Base-by-base conservation (phyloP, 2,329 filamentous ascomycete species). In the Stagonosporopsis rhizophila region DNA sequence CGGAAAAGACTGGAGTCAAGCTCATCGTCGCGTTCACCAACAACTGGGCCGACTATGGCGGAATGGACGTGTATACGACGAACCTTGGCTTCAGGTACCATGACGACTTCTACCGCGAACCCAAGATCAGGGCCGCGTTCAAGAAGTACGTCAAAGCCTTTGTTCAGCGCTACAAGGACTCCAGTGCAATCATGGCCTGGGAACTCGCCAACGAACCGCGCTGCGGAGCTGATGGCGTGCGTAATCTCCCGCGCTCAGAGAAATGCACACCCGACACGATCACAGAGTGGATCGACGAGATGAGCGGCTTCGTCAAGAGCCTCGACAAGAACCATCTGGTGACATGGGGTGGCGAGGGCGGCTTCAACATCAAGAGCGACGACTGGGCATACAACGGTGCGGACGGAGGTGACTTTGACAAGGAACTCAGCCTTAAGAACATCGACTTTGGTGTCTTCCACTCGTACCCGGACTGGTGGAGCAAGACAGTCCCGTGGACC, bases 1-100 rank as follows among this genome's bases (percentile, higher is more conserved):
- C 83, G 0, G 75, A 78, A 32, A 80, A 80, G 34, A 74, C 75
- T 0, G 79, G 78, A 42, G 79, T 83, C 58, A 85, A 85, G 73
- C 75, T 86, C 2, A 75, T 86, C 28, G 72, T 86, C 12, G 77
- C 82, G 0, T 65, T 86, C 54, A 85, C 82, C 0, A 86, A 85
- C 72, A 84, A 85, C 48, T 86, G 83, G 83, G 82, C 82, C 6
- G 82, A 85, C 51, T 85, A 85, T 47, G 83, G 83, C 17, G 83
- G 83, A n/a, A 84, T 85, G 81, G 83, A 85, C 30, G 80, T 85
- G 0, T 86, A 85, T 58, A 85, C 83, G 0, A 76, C 81, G n/a
- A 84, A 85, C 54, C 77, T 83, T 0, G 82, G 82, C 0, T 80
- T 80, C 1, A 71, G 73, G 22, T 84, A 82, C 41, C 82, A 84